Conservation (phyloP, 2,329 filamentous ascomycete species). For the Ceratocystis eucalypticola region DNA sequence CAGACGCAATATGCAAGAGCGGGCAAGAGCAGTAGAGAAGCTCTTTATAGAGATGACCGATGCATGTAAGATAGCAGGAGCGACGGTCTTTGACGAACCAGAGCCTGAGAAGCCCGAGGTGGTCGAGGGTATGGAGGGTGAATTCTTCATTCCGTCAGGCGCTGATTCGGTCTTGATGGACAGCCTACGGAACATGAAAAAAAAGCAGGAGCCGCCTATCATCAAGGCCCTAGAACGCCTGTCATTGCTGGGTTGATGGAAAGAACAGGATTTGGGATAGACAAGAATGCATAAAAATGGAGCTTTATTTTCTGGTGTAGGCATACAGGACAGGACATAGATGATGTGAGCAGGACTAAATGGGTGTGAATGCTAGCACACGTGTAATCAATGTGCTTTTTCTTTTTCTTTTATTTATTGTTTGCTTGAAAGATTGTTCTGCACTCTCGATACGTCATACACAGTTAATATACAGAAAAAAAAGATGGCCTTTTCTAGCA, state of each 20-base stretch:
- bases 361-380: not conserved
- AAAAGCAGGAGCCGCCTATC: conserved; percentile 35
- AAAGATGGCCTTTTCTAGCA: not conserved
- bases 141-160: conserved; percentile 30
- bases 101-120: conserved; percentile 20
- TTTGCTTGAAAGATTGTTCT: not conserved
- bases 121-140: conserved; percentile 21
- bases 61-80: conserved; percentile 51
- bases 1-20: conserved; percentile 73
- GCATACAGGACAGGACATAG: not conserved
- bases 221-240: conserved; percentile 38
- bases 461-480: conserved; percentile 17
- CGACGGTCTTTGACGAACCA: conserved; percentile 48
- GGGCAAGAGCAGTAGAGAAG: conserved; percentile 62
- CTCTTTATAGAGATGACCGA: conserved; percentile 62
- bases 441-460: conserved; percentile 10
- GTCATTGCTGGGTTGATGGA: conserved; percentile 35
- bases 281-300: not conserved
- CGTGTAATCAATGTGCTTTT: not conserved
- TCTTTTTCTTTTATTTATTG: not conserved
- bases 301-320: not conserved
- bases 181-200: conserved; percentile 34
- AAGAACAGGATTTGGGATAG: not conserved
- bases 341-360: not conserved
- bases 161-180: conserved; percentile 41